Evolutionary conservation across 2,329 filamentous ascomycete genomes (phyloP).

Genomic region (Didymella sp.): DNA sequence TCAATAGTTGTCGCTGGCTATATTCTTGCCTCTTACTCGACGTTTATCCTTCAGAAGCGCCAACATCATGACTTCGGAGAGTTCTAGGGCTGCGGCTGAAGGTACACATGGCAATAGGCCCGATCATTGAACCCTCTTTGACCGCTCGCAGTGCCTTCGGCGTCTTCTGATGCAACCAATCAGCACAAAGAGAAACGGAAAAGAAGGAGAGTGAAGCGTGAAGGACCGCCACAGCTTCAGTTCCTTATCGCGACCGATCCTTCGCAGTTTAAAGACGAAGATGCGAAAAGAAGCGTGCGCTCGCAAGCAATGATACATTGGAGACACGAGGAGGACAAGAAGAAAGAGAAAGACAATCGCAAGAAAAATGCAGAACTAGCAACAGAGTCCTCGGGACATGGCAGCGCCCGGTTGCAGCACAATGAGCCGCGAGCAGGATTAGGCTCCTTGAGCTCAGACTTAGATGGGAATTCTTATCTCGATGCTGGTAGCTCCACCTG

Average conservation of each 20-base stretch:
- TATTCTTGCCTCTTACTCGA: neutral
- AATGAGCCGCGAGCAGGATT: neutral
- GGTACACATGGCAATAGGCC: slow-evolving; percentile 10
- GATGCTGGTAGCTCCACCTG: neutral
- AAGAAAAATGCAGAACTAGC: neutral
- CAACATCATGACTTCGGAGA: slow-evolving; percentile 14
- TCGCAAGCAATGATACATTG: slow-evolving; percentile 46
- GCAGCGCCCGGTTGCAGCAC: neutral
- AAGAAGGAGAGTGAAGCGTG: slow-evolving; percentile 30
- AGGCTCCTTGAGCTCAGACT: neutral
- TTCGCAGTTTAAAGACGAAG: slow-evolving; percentile 40
- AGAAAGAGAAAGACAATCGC: slow-evolving; percentile 13
- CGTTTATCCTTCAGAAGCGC: neutral
- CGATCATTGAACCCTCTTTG: slow-evolving; percentile 1
- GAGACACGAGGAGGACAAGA: slow-evolving; percentile 28
- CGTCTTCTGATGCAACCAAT: neutral
- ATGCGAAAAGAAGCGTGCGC: slow-evolving; percentile 38
- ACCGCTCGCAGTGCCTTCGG: slow-evolving; percentile 1
- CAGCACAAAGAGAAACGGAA: slow-evolving; percentile 17
- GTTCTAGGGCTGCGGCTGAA: slow-evolving; percentile 1
- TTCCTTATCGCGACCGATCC: slow-evolving; percentile 42
- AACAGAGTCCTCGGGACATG: neutral
- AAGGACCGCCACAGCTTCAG: slow-evolving; percentile 39
- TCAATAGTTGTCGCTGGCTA: neutral
- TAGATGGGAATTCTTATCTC: neutral